These are phyloP conservation scores for Biscogniauxia marginata DNA, from an alignment of 2,329 filamentous ascomycete genomes.

Conservation along the genomic window DNA sequence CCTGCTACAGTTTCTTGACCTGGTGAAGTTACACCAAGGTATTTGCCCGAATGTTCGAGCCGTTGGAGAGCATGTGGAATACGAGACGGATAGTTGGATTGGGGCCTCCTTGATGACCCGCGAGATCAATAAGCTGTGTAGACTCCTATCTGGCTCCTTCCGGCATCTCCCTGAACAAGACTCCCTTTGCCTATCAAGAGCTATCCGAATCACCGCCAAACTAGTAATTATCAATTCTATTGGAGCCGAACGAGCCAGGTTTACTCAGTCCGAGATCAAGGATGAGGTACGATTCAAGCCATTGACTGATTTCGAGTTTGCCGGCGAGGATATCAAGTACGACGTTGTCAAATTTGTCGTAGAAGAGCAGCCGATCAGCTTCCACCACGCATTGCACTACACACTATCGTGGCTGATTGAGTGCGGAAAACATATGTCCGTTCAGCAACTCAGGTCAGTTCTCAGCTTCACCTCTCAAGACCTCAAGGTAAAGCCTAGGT, in stretches of 20 bases:
- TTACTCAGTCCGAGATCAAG: constrained; percentile 84
- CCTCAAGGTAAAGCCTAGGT: constrained; percentile 62
- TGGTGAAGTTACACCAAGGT: constrained; percentile 94
- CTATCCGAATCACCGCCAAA: constrained; percentile 74
- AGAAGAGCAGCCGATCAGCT: constrained; percentile 88
- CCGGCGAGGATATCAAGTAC: constrained; percentile 55
- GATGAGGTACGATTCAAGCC: constrained; percentile 81
- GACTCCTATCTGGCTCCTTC: constrained; percentile 87
- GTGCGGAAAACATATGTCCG: constrained; percentile 73
- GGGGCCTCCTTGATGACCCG: constrained; percentile 90
- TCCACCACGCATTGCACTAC: constrained; percentile 96
- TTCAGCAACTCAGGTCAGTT: constrained; percentile 64
- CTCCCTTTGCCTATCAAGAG: constrained; percentile 62
- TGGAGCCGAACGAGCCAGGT: constrained; percentile 82
- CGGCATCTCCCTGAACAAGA: constrained; percentile 65
- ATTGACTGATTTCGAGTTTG: constrained; percentile 77
- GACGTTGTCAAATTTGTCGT: constrained; percentile 83
- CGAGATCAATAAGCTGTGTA: constrained; percentile 89
- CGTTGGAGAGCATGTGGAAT: constrained; percentile 94
- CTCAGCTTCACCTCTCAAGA: constrained; percentile 72
- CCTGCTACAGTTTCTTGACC: constrained; percentile 88
- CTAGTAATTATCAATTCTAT: constrained; percentile 86
- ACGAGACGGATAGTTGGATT: constrained; percentile 98
- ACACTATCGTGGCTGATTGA: constrained; percentile 95
- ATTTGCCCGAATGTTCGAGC: constrained; percentile 94